Evolutionary conservation across 257 asterid species (phyloP).

Genomic region (Jacaranda copaia): DNA sequence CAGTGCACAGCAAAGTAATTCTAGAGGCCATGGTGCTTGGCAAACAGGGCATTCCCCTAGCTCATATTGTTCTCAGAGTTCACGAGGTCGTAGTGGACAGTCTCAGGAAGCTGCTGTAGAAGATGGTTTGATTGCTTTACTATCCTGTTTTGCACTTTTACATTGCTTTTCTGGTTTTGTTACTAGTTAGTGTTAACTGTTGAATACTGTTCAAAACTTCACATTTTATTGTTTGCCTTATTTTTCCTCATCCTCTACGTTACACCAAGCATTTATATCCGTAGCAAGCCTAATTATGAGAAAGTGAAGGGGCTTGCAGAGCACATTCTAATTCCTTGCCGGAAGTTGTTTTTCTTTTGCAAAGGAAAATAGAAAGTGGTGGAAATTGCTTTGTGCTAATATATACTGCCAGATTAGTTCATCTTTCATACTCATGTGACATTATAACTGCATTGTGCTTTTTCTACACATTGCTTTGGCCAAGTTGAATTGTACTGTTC

Average conservation of each 20-base stretch:
- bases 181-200: constrained; percentile 22
- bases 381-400: constrained; percentile 16
- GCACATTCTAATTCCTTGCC: not conserved
- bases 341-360: not conserved
- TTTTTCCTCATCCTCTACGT: not conserved
- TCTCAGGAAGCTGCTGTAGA: constrained; percentile 51
- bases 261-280: not conserved
- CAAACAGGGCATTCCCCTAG: constrained; percentile 69
- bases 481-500: constrained; percentile 11
- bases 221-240: not conserved
- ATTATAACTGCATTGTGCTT: not conserved
- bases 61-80: constrained; percentile 55
- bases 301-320: constrained; percentile 1
- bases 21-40: constrained; percentile 65
- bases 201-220: not conserved
- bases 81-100: constrained; percentile 55
- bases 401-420: not conserved
- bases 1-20: constrained; percentile 63
- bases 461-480: constrained; percentile 23
- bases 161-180: constrained; percentile 20
- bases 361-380: not conserved
- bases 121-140: constrained; percentile 58
- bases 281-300: constrained; percentile 3
- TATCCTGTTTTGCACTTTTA: constrained; percentile 17
- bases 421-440: constrained; percentile 8